A percentile compares a stretch with the other conserved stretches of the same genome.
Conservation (phyloP, 768 basidiomycete genomes). For the Flagelloscypha sp. region DNA sequence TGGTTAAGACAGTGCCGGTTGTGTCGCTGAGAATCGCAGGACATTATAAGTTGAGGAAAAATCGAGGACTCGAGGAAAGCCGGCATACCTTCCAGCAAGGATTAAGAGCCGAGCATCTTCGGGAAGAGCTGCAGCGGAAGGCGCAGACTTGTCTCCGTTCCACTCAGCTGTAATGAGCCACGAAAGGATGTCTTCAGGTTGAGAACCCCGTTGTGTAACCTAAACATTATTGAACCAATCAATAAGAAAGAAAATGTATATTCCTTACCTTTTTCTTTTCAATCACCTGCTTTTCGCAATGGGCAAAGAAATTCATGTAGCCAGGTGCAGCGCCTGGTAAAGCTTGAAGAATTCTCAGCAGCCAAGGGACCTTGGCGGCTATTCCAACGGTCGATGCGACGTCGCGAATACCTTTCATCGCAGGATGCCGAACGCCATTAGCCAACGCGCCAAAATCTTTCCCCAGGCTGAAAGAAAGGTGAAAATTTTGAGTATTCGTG, state of each 20-base stretch:
- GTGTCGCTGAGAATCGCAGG: no score
- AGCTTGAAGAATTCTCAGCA: neutral
- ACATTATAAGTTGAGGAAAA: no score
- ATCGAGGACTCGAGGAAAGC: neutral
- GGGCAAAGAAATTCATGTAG: neutral
- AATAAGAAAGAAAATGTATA: neutral
- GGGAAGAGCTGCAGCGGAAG: neutral
- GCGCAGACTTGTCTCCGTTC: constrained; percentile 1
- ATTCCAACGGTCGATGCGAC: neutral
- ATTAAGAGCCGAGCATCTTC: neutral
- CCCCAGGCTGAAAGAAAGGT: no score
- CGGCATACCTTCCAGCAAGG: constrained; percentile 1
- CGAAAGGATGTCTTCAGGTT: constrained; percentile 1
- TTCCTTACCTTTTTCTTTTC: constrained; percentile 2
- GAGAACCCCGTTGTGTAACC: neutral
- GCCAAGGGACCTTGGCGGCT: neutral
- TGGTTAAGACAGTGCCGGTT: no score
- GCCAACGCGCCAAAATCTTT: constrained; percentile 1
- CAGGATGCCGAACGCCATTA: neutral
- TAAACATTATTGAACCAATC: neutral
- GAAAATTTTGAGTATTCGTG: no score
- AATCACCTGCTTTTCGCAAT: constrained; percentile 1
- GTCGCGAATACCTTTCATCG: neutral
- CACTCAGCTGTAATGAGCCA: constrained; percentile 1
- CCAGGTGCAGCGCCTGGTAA: neutral